Evolutionary conservation across 495 filamentous ascomycete genomes (phyloP), one percentile per base, ranked within the genome.

Genomic region (Melanomma pulvis-pyrius): DNA sequence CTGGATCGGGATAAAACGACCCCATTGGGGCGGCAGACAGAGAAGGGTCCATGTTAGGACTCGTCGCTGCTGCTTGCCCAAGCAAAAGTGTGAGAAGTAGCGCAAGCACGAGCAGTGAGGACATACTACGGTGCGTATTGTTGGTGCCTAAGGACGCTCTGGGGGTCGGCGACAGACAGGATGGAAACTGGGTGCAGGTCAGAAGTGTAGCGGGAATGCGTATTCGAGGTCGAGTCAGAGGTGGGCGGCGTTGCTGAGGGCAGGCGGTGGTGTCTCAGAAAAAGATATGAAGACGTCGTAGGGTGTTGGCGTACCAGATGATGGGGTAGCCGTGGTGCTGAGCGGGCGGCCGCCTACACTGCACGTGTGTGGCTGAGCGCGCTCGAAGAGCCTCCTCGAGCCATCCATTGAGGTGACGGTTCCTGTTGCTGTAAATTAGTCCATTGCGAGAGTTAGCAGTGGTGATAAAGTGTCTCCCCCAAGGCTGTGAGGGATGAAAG

Each of bases 1-100:
- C 69, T 30, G 69, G 65, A 50, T 71, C 69, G 11, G 64, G 55
- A 47, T 71, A 68, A 47, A 46, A 56, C 7, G 54, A 51, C 26
- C 68, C 57, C 49, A 62, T 34, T 46, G 57, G 24, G 5, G 50
- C 56, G 22, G 26, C 39, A 19, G 59, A 29, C 39, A 65, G 30
- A 12, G 47, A 54, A 11, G 39, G 30, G 21, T 68, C 55, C 55
- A 71, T 60, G 29, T 8, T 22, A 17, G 56, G 44, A 62, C 51
- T 55, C 44, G 61, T 39, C 51, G 60, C 61, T 47, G 39, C 56
- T 13, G 51, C 54, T 52, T 50, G 48, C 19, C 53, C 58, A 19
- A 65, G 48, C 1, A 71, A 22, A 30, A 71, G 36, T 15, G 63
- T 44, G 6, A 71, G 28, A 1, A 64, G 29, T 22, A 64, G 24